Evolutionary conservation across 2,329 filamentous ascomycete genomes (phyloP), one percentile per base, ranked within the genome.

Genomic region (Anthostomella pinea): DNA sequence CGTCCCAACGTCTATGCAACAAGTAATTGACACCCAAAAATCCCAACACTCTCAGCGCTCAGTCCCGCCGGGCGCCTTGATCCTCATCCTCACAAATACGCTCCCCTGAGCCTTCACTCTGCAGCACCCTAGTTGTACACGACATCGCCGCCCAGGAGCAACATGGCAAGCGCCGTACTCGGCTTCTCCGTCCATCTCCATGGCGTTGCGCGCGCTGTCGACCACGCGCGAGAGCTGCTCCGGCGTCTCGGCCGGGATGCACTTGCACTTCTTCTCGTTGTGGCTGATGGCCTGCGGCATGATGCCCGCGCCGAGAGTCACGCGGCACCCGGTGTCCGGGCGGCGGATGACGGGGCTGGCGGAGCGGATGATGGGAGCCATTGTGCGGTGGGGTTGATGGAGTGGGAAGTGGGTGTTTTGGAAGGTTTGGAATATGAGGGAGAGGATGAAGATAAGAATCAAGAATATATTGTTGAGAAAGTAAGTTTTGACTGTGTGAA

Each of bases 101-200:
- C n/a, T n/a, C n/a, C n/a, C n/a, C n/a, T 14, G 21, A 26, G 13
- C 18, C 27, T 26, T 27, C 26, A 14, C 24, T 31, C 19, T 31
- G 29, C 31, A 27, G 21, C 21, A 17, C 13, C 10, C 14, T 28
- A 17, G 18, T 32, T 5, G 17, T 39, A 43, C 14, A 45, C 38
- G 18, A 49, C 43, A 3, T 44, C 27, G 1, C 21, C 46, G 2
- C 48, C 46, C 6, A 54, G 39, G 1, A 54, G 35, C 6, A 53
- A 8, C 46, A 45, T 43, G 1, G 51, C 49, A 8, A 54, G 38
- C 1, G 24, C 36, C 2, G 39, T 14, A 7, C 38, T 44, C 3
- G 43, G 48, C 40, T 52, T 53, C 30, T 54, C 49, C 5, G 4
- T 33, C 29, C 34, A 45, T 42, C 6, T 19, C 6, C 3, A 53